Evolutionary conservation across 352 stramenopile species (phyloP), one percentile per base, ranked within the genome.

Genomic region (Aphanomyces stellatus): DNA sequence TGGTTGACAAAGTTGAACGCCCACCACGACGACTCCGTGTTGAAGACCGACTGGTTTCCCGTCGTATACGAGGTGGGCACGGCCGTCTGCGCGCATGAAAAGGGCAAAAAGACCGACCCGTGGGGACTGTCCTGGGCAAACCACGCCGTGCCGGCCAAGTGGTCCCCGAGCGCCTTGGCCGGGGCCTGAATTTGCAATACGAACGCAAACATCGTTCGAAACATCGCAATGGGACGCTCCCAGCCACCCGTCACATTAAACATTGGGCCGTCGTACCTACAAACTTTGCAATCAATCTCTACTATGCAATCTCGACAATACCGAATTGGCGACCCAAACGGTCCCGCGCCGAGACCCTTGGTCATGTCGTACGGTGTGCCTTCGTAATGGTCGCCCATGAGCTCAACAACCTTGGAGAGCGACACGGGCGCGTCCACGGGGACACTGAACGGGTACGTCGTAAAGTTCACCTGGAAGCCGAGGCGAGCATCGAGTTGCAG

Each of bases 201-300:
- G 71, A 98, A 96, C 33, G 78, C 82, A 66, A 85, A 92, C 19
- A 90, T 63, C 22, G 91, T 97, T 22, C 93, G 88, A 65, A 88
- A 96, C 69, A 98, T 85, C 8, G 88, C 96, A 64, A 98, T 98
- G 4, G 88, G 73, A 2, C 93, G 82, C 73, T 97, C 90, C 81
- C 89, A 95, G 11, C 82, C 81, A 25, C 88, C 88, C 24, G 73
- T 57, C 30, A 88, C 74, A 30, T 67, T 57, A 11, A 43, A 43
- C 7, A 49, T 17, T 31, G 60, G 60, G 17, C 60, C 60, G 34
- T 67, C 60, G 34, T 57, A 67, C 19, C 55, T 64, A 48, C 27
- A 28, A 28, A 1, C n/a, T 46, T 11, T n/a, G 13, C 31, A 37
- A 17, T 4, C 24, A 31, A 62, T 34, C 11, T 28, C 15, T 2